Conservation (phyloP, 2,329 filamentous ascomycete species). For the Alternaria postmessia region DNA sequence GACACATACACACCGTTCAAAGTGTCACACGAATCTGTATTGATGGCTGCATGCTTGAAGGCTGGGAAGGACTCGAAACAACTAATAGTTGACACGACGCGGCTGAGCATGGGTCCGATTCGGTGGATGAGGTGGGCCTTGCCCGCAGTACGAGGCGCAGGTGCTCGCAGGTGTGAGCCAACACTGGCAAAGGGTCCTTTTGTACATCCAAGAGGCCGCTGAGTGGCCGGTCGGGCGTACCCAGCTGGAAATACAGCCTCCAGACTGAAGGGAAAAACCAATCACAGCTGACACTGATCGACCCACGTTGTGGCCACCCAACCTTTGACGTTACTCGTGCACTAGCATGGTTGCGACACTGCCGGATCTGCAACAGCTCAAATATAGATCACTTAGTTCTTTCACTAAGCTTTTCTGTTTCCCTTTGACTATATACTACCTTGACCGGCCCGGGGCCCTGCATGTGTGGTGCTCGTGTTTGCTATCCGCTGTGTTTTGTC, state of each 20-base stretch:
- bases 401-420: constrained; percentile 21
- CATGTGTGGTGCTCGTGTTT: constrained; percentile 35
- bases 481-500: constrained; percentile 23
- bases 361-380: constrained; percentile 38
- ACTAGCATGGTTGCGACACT: constrained; percentile 30
- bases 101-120: constrained; percentile 17
- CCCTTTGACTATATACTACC: constrained; percentile 19
- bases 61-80: constrained; percentile 4
- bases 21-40: background rate
- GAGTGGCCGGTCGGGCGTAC: constrained; percentile 4
- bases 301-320: constrained; percentile 30
- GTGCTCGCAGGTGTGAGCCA: constrained; percentile 10
- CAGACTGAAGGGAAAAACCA: constrained; percentile 11
- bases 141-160: constrained; percentile 24
- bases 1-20: background rate
- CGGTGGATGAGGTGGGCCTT: constrained; percentile 16
- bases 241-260: constrained; percentile 6
- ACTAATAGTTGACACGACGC: constrained; percentile 6
- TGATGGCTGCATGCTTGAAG: background rate
- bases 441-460: constrained; percentile 19
- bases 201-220: constrained; percentile 4
- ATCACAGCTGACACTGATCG: constrained; percentile 8
- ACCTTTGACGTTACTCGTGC: constrained; percentile 20
- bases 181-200: constrained; percentile 9
- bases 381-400: constrained; percentile 36